Evolutionary conservation across 2,329 filamentous ascomycete genomes (phyloP).

Genomic region (Fusarium newnesense): DNA sequence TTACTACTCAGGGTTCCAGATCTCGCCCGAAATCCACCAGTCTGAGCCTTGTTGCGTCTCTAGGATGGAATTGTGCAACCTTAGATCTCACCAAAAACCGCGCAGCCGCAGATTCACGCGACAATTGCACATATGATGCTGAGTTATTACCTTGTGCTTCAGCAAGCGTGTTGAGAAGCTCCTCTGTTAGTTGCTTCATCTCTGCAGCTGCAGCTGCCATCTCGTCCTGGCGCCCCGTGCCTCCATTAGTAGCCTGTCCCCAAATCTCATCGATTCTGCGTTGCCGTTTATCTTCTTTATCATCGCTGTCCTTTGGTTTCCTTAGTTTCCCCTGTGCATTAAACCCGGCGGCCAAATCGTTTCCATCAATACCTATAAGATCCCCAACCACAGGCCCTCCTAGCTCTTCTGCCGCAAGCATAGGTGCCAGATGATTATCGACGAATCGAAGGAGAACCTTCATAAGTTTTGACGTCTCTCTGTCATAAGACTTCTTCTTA

Average conservation of each 20-base stretch:
- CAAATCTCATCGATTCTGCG: slow-evolving; percentile 73
- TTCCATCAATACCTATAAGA: slow-evolving; percentile 70
- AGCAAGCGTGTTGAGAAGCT: slow-evolving; percentile 67
- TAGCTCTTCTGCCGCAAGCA: slow-evolving; percentile 85
- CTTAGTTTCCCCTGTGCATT: slow-evolving; percentile 67
- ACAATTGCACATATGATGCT: slow-evolving; percentile 67
- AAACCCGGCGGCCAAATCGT: slow-evolving; percentile 69
- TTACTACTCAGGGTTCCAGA: slow-evolving; percentile 60
- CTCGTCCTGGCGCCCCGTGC: slow-evolving; percentile 54
- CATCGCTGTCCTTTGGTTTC: slow-evolving; percentile 53
- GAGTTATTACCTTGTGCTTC: slow-evolving; percentile 65
- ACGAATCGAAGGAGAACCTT: slow-evolving; percentile 76
- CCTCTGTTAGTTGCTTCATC: slow-evolving; percentile 69
- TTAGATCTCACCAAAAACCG: slow-evolving; percentile 73
- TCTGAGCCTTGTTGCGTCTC: slow-evolving; percentile 67
- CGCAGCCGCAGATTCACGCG: slow-evolving; percentile 69
- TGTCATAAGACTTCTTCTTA: slow-evolving; percentile 69
- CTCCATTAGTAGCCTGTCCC: slow-evolving; percentile 51
- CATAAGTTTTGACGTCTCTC: slow-evolving; percentile 69
- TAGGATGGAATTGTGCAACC: slow-evolving; percentile 73
- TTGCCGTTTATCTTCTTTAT: slow-evolving; percentile 63
- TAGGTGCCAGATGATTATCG: slow-evolving; percentile 73
- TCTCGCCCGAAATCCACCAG: slow-evolving; percentile 73
- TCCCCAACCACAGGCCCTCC: slow-evolving; percentile 86
- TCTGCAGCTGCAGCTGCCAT: slow-evolving; percentile 63